These are phyloP conservation scores for Wallacemonas sp. DNA, from an alignment of 208 protist species.

Conservation along the genomic window DNA sequence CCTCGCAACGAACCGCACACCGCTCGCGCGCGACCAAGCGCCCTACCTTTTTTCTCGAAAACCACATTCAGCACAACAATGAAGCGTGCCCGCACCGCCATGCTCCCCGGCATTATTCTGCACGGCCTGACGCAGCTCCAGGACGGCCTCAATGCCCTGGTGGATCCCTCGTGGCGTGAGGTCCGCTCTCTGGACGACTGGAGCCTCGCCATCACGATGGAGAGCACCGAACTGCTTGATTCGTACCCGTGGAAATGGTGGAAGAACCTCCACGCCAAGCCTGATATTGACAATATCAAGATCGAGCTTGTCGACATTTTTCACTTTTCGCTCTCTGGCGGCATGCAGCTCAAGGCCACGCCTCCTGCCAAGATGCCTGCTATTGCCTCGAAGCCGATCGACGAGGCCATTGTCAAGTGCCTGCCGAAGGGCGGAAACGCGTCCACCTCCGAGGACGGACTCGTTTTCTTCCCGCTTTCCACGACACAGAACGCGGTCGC, in stretches of 20 bases:
- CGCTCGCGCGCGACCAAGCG: too few species aligned
- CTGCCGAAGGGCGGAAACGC: slow-evolving; percentile 5
- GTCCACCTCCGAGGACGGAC: slow-evolving; percentile 34
- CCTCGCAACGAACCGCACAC: too few species aligned
- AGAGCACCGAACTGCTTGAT: slow-evolving; percentile 86
- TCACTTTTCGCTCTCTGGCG: slow-evolving; percentile 89
- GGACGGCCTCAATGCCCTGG: slow-evolving; percentile 80
- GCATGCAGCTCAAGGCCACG: slow-evolving; percentile 61
- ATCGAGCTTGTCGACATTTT: slow-evolving; percentile 92
- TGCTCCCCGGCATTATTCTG: slow-evolving; percentile 47
- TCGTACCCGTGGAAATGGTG: slow-evolving; percentile 95
- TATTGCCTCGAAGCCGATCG: slow-evolving; percentile 22
- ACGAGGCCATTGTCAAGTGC: slow-evolving; percentile 37
- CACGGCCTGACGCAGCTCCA: slow-evolving; percentile 72
- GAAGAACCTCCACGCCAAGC: slow-evolving; percentile 81
- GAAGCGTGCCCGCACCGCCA: slow-evolving; percentile 41
- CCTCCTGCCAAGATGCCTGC: slow-evolving; percentile 26
- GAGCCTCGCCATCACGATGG: slow-evolving; percentile 89
- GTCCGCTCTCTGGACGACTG: slow-evolving; percentile 80
- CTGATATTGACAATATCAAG: slow-evolving; percentile 85
- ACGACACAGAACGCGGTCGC: slow-evolving; percentile 74
- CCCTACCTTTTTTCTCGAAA: too few species aligned
- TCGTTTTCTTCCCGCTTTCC: slow-evolving; percentile 70
- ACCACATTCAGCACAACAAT: too few species aligned
- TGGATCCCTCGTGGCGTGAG: slow-evolving; percentile 71